Evolutionary conservation across 129 eudicot genomes (phyloP).

Genomic region (Tagetes erecta): DNA sequence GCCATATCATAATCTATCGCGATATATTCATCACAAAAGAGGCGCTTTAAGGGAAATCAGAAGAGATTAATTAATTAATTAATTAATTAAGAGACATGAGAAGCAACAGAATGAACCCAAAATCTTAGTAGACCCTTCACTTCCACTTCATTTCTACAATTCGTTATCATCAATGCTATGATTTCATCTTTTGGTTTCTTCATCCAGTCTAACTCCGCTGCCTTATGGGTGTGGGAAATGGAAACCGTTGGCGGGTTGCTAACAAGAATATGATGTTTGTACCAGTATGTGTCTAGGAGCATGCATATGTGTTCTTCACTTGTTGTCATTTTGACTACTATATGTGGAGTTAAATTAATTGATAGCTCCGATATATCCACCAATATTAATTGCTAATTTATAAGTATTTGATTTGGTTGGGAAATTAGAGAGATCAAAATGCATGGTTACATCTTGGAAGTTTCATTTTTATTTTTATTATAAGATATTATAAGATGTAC

Average conservation of each 20-base stretch:
- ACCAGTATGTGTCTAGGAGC: conserved; percentile 30
- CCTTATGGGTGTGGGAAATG: background rate
- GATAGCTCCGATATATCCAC: too few species aligned
- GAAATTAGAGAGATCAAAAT: too few species aligned
- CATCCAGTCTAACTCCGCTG: background rate
- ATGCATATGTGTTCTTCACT: conserved; percentile 25
- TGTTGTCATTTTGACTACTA: background rate
- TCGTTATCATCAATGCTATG: conserved; percentile 9
- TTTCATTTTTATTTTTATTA: too few species aligned
- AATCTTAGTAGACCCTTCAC: conserved; percentile 15
- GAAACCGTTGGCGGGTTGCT: background rate
- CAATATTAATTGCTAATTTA: too few species aligned
- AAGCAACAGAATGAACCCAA: conserved; percentile 27
- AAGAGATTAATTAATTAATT: too few species aligned
- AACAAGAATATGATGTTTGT: conserved; percentile 21
- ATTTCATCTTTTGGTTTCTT: background rate
- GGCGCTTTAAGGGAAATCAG: background rate
- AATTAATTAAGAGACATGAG: background rate
- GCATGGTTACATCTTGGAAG: too few species aligned
- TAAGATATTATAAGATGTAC: too few species aligned
- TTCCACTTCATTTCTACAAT: conserved; percentile 21
- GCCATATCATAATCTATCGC: background rate
- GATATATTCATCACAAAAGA: background rate
- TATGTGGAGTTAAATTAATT: background rate
- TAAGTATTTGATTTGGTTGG: too few species aligned